Conservation (phyloP, 495 filamentous ascomycete genomes). For the Penicillium crystallinum region DNA sequence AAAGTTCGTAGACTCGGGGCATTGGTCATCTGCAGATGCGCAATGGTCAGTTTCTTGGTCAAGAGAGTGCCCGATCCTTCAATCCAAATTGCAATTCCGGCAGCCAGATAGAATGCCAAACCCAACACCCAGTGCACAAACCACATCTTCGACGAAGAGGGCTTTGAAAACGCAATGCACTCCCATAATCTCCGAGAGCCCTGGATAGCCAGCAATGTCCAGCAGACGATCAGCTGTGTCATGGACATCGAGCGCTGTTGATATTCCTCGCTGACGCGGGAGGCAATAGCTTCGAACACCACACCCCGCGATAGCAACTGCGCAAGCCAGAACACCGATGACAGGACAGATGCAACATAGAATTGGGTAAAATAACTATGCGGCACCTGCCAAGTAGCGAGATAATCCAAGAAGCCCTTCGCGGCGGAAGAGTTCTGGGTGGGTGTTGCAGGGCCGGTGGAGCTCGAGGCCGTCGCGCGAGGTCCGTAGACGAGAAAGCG, state of each 20-base stretch:
- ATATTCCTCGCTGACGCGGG: conserved; percentile 34
- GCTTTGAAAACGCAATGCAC: conserved; percentile 55
- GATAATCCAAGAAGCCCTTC: conserved; percentile 40
- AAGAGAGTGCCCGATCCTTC: conserved; percentile 56
- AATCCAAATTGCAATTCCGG: conserved; percentile 75
- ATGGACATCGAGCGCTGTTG: conserved; percentile 50
- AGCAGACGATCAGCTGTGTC: conserved; percentile 61
- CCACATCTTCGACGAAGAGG: conserved; percentile 73
- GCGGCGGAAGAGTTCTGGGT: neutral
- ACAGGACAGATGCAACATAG: conserved; percentile 66
- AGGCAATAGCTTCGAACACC: conserved; percentile 36
- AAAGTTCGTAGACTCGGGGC: conserved; percentile 55
- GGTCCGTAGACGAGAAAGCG: conserved; percentile 58
- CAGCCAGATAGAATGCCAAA: conserved; percentile 66
- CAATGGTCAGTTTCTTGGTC: conserved; percentile 1
- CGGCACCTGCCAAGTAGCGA: conserved; percentile 60
- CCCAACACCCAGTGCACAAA: conserved; percentile 77
- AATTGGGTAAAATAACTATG: conserved; percentile 87
- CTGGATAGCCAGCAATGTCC: conserved; percentile 69
- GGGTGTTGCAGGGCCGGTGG: conserved; percentile 6
- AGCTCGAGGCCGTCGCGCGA: conserved; percentile 35
- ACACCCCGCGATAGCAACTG: conserved; percentile 59
- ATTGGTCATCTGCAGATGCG: conserved; percentile 29
- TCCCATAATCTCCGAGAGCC: conserved; percentile 71
- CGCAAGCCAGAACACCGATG: conserved; percentile 69